Conservation (phyloP, 148 eudicot species). For the Persicaria tinctoria region DNA sequence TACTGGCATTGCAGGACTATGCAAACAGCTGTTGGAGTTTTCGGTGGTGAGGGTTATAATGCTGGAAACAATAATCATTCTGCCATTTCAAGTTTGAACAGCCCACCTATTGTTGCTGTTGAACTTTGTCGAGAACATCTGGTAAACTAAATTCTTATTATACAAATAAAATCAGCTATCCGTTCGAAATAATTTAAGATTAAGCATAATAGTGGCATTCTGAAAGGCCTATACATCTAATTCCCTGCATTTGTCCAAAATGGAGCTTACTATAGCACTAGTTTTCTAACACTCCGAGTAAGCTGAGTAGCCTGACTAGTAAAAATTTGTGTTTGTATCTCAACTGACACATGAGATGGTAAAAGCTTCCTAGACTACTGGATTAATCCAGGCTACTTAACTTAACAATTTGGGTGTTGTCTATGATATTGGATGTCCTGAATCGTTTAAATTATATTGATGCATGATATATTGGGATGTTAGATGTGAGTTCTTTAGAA, state of each 20-base stretch:
- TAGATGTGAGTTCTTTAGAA: background rate
- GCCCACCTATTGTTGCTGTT: constrained; percentile 76
- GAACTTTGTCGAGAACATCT: constrained; percentile 93
- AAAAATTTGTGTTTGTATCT: background rate
- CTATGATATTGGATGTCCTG: background rate
- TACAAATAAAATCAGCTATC: background rate
- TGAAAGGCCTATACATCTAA: background rate
- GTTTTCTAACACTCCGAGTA: background rate
- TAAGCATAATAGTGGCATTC: background rate
- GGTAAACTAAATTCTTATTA: constrained; percentile 31
- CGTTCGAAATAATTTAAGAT: background rate
- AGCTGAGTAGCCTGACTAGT: background rate
- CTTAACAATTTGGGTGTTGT: background rate
- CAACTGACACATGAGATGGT: background rate
- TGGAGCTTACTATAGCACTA: background rate
- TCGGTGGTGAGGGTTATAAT: constrained; percentile 87
- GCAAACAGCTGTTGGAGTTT: constrained; percentile 97
- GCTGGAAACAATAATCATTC: constrained; percentile 70
- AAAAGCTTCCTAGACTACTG: background rate
- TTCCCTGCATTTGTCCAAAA: background rate
- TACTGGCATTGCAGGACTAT: constrained; percentile 57
- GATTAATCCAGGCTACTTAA: background rate
- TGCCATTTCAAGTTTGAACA: constrained; percentile 89
- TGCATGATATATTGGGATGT: background rate
- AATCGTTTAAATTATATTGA: no score